Base-by-base conservation (phyloP, 352 stramenopile genomes). In the Pseudoperonospora humuli region DNA sequence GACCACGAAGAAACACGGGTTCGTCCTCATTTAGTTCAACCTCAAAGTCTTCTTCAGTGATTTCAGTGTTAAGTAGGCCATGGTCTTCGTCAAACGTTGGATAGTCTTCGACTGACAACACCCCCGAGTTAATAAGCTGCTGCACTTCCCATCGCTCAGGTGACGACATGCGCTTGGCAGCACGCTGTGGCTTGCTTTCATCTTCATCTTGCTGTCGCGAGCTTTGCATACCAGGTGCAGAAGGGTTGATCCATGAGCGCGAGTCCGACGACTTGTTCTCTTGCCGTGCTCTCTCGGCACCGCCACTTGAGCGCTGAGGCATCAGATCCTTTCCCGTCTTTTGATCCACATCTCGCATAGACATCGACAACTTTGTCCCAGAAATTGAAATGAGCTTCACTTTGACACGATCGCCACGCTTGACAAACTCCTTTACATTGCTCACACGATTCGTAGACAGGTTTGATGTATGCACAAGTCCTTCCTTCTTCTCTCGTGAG, bases 301-400 rank as follows among this genome's bases (percentile, higher is more conserved):
- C 77, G 13, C 81, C 65, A 13, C 45, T 71, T 9, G 83, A 91
- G 19, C 95, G 85, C 65, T 90, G 75, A 1, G 95, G 94, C 82
- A 97, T 91, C 5, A 99, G 51, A 67, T 99, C 96, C 44, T 77
- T 35, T 15, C 96, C 96, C 5, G 85, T 96, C 19, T 72, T 61
- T 64, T 99, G 96, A 57, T 99, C 95, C 9, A 98, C 94, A 67
- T 99, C 96, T 42, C 96, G 95, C 58, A 99, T 95, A 13, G 78
- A 97, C 33, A 98, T 75, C 18, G 90, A 85, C n/a, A 98, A 51
- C 53, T 97, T 97, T 2, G 51, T 58, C 3, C 75, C 79, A 1
- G 79, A 76, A 34, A 96, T 85, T 3, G 86, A 97, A 51, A 98
- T 97, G 1, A 98, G 73, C 60, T 99, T 99, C 45, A 99, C 92